Conservation (phyloP, 2,329 filamentous ascomycete species). For the Aspergillus eucalypticola region DNA sequence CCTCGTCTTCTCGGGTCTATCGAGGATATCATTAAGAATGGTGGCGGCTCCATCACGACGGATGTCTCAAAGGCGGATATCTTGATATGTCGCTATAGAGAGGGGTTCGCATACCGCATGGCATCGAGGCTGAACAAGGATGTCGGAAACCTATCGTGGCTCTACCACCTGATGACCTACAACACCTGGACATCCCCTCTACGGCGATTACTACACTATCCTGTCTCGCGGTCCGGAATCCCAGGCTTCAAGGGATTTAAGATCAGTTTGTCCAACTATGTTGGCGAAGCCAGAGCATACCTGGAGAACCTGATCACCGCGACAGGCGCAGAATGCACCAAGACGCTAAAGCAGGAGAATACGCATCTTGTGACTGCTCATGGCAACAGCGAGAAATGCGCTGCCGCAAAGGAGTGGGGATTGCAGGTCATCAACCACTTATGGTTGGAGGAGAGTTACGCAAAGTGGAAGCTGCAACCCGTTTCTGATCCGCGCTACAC, state of each 20-base stretch:
- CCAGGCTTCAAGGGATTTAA: conserved; percentile 73
- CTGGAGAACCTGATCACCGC: conserved; percentile 87
- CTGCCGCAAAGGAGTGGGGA: conserved; percentile 88
- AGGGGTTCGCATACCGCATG: conserved; percentile 72
- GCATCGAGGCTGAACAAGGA: conserved; percentile 77
- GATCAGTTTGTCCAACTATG: conserved; percentile 95
- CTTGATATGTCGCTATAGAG: conserved; percentile 83
- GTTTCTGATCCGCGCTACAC: conserved; percentile 75
- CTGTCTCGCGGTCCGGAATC: conserved; percentile 73
- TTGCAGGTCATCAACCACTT: conserved; percentile 89
- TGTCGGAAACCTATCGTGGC: conserved; percentile 90
- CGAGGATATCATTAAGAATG: conserved; percentile 66
- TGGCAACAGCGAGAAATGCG: conserved; percentile 86
- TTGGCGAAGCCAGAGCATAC: conserved; percentile 88
- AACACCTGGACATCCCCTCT: conserved; percentile 87
- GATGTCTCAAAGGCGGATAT: conserved; percentile 72
- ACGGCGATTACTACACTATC: conserved; percentile 84
- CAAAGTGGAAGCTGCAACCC: conserved; percentile 75
- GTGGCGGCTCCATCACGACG: conserved; percentile 69
- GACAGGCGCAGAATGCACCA: conserved; percentile 84
- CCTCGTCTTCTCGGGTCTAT: conserved; percentile 67
- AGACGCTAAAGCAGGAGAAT: conserved; percentile 92
- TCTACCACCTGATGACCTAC: conserved; percentile 86
- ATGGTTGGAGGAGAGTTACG: conserved; percentile 97
- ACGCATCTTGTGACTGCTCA: conserved; percentile 94